Conservation (phyloP, 2,329 filamentous ascomycete species). For the Fusarium pilosicola region DNA sequence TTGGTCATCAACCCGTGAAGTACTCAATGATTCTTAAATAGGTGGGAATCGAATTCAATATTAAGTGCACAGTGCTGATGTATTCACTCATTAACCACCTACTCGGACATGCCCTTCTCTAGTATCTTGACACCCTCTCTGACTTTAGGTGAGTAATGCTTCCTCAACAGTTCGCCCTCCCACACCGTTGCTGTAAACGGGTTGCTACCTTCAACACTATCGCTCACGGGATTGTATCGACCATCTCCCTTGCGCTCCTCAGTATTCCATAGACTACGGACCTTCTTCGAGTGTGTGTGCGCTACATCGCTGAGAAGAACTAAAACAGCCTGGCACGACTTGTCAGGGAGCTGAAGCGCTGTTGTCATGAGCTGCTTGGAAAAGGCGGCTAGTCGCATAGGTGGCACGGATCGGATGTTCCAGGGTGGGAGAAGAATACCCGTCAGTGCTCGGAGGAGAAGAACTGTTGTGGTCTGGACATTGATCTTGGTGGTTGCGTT, state of each 20-base stretch:
- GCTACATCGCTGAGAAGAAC: conserved; percentile 81
- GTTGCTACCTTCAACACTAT: conserved; percentile 85
- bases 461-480: conserved; percentile 91
- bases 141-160: conserved; percentile 88
- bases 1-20: background rate
- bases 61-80: background rate
- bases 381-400: conserved; percentile 88
- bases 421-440: conserved; percentile 81
- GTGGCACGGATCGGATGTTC: conserved; percentile 79
- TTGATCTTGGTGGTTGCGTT: conserved; percentile 77
- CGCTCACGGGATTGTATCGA: conserved; percentile 77
- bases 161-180: conserved; percentile 88
- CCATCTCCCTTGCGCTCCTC: conserved; percentile 95
- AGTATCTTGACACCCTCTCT: conserved; percentile 76
- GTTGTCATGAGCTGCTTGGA: conserved; percentile 88
- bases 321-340: conserved; percentile 82
- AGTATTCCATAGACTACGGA: conserved; percentile 90
- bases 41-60: background rate
- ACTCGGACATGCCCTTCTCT: conserved; percentile 69
- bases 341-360: conserved; percentile 88
- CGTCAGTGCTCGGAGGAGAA: conserved; percentile 87
- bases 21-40: background rate
- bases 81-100: conserved; percentile 15
- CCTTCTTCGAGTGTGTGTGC: conserved; percentile 83
- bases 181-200: conserved; percentile 90